phyloP scores from a whole-genome alignment of 306 rosid species.

The Malus sieversii region DNA sequence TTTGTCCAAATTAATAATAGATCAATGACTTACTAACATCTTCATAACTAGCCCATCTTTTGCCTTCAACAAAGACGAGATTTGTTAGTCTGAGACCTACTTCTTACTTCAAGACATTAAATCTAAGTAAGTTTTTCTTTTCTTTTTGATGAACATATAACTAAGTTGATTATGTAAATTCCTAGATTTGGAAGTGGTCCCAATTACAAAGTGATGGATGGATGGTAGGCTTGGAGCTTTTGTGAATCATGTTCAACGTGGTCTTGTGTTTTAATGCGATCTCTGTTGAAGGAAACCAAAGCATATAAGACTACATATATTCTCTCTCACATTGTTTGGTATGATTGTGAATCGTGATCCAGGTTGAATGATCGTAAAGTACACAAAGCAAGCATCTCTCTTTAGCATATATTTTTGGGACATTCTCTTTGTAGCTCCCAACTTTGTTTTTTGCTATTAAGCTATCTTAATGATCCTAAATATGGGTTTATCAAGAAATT shows the following conservation, averaged over 20 bases:
- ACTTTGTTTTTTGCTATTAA: slow-evolving; percentile 27
- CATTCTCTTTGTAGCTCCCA: slow-evolving; percentile 60
- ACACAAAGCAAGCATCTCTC: slow-evolving; percentile 38
- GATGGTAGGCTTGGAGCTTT: not conserved
- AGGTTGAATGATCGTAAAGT: slow-evolving; percentile 40
- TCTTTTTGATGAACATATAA: no score
- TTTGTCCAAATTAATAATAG: no score
- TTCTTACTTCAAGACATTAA: not conserved
- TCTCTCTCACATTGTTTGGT: slow-evolving; percentile 25
- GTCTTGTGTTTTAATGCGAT: not conserved
- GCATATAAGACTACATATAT: slow-evolving; percentile 31
- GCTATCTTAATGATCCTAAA: slow-evolving; percentile 1
- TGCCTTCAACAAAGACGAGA: not conserved
- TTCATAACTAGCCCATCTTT: no score
- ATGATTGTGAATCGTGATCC: slow-evolving; percentile 42
- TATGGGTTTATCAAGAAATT: not conserved
- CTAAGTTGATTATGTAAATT: no score
- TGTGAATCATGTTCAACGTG: not conserved
- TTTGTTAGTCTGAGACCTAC: not conserved
- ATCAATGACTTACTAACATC: no score
- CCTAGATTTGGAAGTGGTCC: not conserved
- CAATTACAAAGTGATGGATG: not conserved
- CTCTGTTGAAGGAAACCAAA: not conserved
- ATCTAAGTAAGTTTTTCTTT: no score
- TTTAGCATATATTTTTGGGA: slow-evolving; percentile 54